phyloP scores from a whole-genome alignment of 2,329 filamentous ascomycete species.

The Aureobasidium melanogenum region DNA sequence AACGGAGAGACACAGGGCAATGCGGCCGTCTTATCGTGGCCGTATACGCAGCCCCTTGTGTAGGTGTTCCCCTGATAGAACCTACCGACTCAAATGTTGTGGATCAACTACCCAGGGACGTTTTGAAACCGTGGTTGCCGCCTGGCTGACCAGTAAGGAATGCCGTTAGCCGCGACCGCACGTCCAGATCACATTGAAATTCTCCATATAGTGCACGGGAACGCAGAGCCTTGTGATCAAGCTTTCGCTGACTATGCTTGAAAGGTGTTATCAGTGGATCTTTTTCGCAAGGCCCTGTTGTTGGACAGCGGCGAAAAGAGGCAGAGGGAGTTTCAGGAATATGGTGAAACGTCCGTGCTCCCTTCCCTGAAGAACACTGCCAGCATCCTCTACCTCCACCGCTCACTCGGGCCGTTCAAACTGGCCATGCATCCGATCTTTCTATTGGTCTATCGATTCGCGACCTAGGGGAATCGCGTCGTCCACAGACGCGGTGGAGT shows the following conservation, averaged over 20 bases:
- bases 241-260: not conserved
- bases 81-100: conserved; percentile 8
- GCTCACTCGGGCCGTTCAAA: not conserved
- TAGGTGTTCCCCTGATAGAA: not conserved
- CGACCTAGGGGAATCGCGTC: not conserved
- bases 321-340: not conserved
- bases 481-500: not conserved
- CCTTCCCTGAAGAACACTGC: not conserved
- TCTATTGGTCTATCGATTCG: not conserved
- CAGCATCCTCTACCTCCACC: not conserved
- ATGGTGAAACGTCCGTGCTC: conserved; percentile 5
- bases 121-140: conserved; percentile 9
- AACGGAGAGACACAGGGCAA: not conserved
- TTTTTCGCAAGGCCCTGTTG: not conserved
- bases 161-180: not conserved
- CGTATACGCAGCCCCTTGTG: not conserved
- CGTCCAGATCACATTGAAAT: not conserved
- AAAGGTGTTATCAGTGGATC: not conserved
- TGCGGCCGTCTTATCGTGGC: not conserved
- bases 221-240: not conserved
- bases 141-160: conserved; percentile 6
- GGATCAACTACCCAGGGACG: not conserved
- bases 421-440: not conserved
- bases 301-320: not conserved
- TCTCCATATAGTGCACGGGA: not conserved